Base-by-base conservation (phyloP, 2,329 filamentous ascomycete genomes). In the Annulohypoxylon truncatum region DNA sequence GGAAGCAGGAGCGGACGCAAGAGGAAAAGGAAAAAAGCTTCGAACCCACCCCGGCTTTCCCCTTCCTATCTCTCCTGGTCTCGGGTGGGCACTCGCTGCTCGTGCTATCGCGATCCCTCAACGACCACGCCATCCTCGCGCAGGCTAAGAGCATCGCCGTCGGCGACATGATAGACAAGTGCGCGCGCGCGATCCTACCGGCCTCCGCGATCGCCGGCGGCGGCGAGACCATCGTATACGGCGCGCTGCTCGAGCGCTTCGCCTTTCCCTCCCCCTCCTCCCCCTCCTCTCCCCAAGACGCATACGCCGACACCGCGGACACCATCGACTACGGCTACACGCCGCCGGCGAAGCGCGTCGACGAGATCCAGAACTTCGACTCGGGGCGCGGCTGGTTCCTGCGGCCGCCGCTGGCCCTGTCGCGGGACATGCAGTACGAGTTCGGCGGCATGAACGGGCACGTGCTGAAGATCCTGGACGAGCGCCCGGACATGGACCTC, bases 61-160 rank as follows among this genome's bases (percentile, higher is more conserved):
- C 96, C 0, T 97, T 97, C 77, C 82, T 97, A 31, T 94, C 92
- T 0, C 84, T 97, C 4, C 89, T 99, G 50, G 92, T 96, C 13
- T 97, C 94, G 0, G 96, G 96, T 35, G 96, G 96, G 1, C 95
- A 99, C 80, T 95, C 94, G 0, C 88, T 96, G 77, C 88, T 99
- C 18, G 87, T 97, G 40, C 87, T 91, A 73, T 96, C 94, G 6
- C 81, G 82, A 38, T 84, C 84, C 2, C 81, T 96, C 1, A 88
- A 84, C 24, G 82, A 89, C 24, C 95, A 98, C 78, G 80, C 82
- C 48, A 87, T 96, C 63, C 80, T 98, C 24, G 93, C 91, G 15
- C 83, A 86, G 13, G 91, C 92, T 0, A 80, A 79, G n/a, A 93
- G 96, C 79, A 89, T 94, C 67, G 94, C 96, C n/a, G 82, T 97